Base-by-base conservation (phyloP, 2,329 filamentous ascomycete genomes). In the Arthrinium phaeospermum region DNA sequence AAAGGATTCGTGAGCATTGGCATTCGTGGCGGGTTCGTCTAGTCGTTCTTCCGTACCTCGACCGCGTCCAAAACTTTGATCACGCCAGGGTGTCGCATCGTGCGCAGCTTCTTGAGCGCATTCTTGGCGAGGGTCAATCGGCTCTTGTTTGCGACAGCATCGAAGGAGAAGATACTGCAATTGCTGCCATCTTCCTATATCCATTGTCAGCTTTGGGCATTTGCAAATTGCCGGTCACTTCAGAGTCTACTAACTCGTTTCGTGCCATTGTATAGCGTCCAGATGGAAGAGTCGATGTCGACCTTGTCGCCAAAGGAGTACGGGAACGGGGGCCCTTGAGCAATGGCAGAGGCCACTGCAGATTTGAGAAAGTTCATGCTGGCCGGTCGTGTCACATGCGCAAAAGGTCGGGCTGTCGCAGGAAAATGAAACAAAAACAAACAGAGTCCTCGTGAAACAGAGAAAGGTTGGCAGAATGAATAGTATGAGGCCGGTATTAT, bases 361-460 rank as follows among this genome's bases (percentile, higher is more conserved):
- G 95, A 98, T 85, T 98, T 98, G 80, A 99, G 90, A 80, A 98
- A 98, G 82, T 99, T 95, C 96, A 99, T 99, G 77, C n/a, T n/a
- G 68, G 27, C 13, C 3, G 57, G 51, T 64, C 69, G 45, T 46
- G n/a, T 16, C 51, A 24, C 45, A 64, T 70, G 51, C 22, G 51
- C 45, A 67, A 67, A 67, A 24, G 14, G 22, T 27, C 19, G 19
- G 57, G 34, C 14, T 16, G 30, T 64, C 57, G 57, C 57, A 53
- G 34, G 34, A 34, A 19, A 44, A 10, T 46, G 37, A 44, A 45
- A 57, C 51, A n/a, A 16, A 44, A 41, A 14, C 49, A 22, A 49
- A 27, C 67, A 57, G 45, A 24, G 19, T 24, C 47, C 41, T 45
- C 46, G 51, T 69, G 71, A 67, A 64, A 64, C 57, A 7, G 14